Conservation (phyloP, 2,329 filamentous ascomycete genomes). For the Penicillium olsonii region DNA sequence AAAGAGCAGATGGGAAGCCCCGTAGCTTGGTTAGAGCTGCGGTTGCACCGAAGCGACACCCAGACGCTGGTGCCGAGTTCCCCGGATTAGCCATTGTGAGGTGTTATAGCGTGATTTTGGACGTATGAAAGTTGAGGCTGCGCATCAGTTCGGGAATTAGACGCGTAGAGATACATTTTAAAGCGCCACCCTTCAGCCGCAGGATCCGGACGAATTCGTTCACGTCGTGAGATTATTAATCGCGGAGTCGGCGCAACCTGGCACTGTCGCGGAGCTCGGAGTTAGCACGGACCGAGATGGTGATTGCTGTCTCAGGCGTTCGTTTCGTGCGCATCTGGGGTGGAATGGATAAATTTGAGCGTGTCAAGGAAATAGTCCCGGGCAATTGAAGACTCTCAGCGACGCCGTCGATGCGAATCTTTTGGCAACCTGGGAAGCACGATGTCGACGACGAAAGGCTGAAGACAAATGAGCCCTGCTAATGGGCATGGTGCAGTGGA, state of each 20-base stretch:
- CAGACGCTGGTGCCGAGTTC: conserved; percentile 3
- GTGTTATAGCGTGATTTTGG: conserved; percentile 1
- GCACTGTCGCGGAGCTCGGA: neutral
- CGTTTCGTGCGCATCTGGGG: neutral
- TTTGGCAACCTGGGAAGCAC: too few species aligned
- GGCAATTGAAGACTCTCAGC: too few species aligned
- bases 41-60: conserved; percentile 17
- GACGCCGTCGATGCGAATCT: too few species aligned
- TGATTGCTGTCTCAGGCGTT: too few species aligned
- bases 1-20: conserved; percentile 2
- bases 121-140: neutral
- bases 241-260: conserved; percentile 13
- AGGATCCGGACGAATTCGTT: conserved; percentile 8
- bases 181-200: neutral
- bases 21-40: conserved; percentile 16
- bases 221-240: conserved; percentile 20
- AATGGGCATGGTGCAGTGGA: too few species aligned
- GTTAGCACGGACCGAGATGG: neutral
- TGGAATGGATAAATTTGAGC: too few species aligned
- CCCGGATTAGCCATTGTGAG: conserved; percentile 10
- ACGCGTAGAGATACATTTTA: conserved; percentile 2
- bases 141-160: conserved; percentile 7
- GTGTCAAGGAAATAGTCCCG: too few species aligned
- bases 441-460: too few species aligned
- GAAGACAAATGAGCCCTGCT: too few species aligned